A percentile compares a stretch with the other conserved stretches of the same genome.
phyloP scores from a whole-genome alignment of 371 early-diverging fungal species.

The Lichtheimia corymbifera region DNA sequence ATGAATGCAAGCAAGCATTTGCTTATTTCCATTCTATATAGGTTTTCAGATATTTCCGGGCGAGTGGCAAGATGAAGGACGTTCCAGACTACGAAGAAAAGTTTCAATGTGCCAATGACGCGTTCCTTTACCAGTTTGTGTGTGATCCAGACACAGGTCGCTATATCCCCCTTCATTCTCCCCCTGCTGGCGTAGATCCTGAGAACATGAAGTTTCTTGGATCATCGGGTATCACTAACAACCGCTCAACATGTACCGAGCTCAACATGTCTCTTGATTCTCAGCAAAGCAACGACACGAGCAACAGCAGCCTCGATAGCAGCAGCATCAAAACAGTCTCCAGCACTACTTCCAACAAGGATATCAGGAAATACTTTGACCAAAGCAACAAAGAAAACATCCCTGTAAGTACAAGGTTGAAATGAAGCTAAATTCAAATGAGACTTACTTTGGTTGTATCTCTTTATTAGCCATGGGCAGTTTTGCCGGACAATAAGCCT shows the following conservation, averaged over 20 bases:
- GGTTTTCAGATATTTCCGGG: conserved; percentile 20
- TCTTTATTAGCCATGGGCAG: conserved; percentile 13
- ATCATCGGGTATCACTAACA: not conserved
- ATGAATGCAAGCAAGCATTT: not conserved
- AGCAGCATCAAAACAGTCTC: too few relatives aligned
- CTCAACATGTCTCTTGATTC: not conserved
- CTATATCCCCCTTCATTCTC: conserved; percentile 2
- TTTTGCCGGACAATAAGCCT: conserved; percentile 8
- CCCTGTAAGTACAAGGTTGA: conserved; percentile 8
- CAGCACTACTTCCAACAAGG: too few relatives aligned
- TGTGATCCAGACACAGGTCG: conserved; percentile 56
- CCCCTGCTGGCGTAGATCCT: conserved; percentile 3
- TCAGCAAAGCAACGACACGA: too few relatives aligned
- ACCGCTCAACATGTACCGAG: conserved; percentile 4
- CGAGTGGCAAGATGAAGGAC: conserved; percentile 37
- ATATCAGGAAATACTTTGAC: conserved; percentile 1
- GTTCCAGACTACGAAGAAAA: conserved; percentile 59
- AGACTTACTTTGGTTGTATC: not conserved
- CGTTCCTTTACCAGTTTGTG: conserved; percentile 84
- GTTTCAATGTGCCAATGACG: conserved; percentile 74
- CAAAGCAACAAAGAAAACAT: conserved; percentile 20
- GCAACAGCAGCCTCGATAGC: too few relatives aligned
- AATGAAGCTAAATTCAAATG: not conserved
- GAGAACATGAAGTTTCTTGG: conserved; percentile 15
- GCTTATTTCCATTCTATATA: conserved; percentile 12